phyloP scores from a whole-genome alignment of 495 filamentous ascomycete species.

The Podospora australis region DNA sequence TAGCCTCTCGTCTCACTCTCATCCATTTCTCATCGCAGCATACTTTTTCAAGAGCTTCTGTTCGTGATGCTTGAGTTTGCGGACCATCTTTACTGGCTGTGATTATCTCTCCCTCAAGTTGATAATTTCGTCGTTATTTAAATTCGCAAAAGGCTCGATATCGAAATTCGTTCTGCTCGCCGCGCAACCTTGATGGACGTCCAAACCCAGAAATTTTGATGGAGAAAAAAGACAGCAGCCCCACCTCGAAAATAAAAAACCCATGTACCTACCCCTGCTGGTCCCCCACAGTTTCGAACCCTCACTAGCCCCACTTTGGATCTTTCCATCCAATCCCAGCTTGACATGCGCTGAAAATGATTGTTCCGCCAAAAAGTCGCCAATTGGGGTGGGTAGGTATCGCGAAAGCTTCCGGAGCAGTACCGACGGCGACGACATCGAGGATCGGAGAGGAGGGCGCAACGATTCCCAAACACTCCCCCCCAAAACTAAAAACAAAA shows the following conservation, averaged over 20 bases:
- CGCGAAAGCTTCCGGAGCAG: not conserved
- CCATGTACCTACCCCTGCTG: slow-evolving; percentile 12
- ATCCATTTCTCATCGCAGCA: not conserved
- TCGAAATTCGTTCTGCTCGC: not conserved
- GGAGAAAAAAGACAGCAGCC: slow-evolving; percentile 7
- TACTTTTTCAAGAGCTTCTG: slow-evolving; percentile 27
- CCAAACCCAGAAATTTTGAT: slow-evolving; percentile 12
- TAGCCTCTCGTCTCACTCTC: not conserved
- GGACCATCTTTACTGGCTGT: slow-evolving; percentile 57
- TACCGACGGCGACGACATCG: not conserved
- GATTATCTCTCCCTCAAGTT: not conserved
- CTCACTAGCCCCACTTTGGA: not conserved
- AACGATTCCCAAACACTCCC: not conserved
- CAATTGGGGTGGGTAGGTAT: not conserved
- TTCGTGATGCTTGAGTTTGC: slow-evolving; percentile 69
- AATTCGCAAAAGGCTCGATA: not conserved
- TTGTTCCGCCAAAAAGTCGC: slow-evolving; percentile 9
- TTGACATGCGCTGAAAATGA: not conserved
- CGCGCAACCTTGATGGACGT: slow-evolving; percentile 2
- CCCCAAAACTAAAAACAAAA: not conserved
- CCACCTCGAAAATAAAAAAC: no score
- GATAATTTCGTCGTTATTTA: not conserved
- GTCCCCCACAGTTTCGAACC: not conserved
- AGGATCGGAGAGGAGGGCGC: not conserved
- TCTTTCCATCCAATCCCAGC: slow-evolving; percentile 7